phyloP scores from a whole-genome alignment of 805 yeast species.

The Kregervanrija fluxuum region DNA sequence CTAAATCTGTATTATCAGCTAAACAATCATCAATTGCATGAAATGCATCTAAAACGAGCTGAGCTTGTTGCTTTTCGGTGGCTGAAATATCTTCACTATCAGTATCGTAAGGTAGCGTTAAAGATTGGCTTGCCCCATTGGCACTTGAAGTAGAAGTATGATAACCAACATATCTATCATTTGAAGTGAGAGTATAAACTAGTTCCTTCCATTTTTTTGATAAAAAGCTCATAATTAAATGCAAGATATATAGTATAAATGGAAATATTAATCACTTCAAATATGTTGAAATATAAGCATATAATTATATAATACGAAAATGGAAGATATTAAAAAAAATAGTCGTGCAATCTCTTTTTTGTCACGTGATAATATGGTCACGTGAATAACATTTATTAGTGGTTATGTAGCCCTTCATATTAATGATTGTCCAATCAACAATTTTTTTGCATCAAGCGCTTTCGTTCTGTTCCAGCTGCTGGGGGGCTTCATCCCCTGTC shows the following conservation, averaged over 20 bases:
- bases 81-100: slow-evolving; percentile 1
- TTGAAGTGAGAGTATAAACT: slow-evolving; percentile 56
- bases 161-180: slow-evolving; percentile 65
- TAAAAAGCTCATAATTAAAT: slow-evolving; percentile 7
- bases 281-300: too few species aligned
- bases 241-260: not conserved
- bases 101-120: slow-evolving; percentile 19
- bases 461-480: too few species aligned
- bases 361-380: too few species aligned
- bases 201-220: slow-evolving; percentile 46
- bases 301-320: too few species aligned
- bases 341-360: too few species aligned
- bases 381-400: too few species aligned
- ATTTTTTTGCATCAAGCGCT: too few species aligned
- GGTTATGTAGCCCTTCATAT: too few species aligned
- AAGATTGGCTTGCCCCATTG: slow-evolving; percentile 2
- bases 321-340: too few species aligned
- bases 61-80: slow-evolving; percentile 9
- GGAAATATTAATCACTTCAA: too few species aligned
- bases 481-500: too few species aligned
- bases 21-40: slow-evolving; percentile 70
- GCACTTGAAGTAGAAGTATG: slow-evolving; percentile 25
- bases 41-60: slow-evolving; percentile 7
- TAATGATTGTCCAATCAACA: too few species aligned
- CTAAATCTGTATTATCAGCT: slow-evolving; percentile 51